Evolutionary conservation across 2,329 filamentous ascomycete species (phyloP).

Genomic region (Nemania serpens): DNA sequence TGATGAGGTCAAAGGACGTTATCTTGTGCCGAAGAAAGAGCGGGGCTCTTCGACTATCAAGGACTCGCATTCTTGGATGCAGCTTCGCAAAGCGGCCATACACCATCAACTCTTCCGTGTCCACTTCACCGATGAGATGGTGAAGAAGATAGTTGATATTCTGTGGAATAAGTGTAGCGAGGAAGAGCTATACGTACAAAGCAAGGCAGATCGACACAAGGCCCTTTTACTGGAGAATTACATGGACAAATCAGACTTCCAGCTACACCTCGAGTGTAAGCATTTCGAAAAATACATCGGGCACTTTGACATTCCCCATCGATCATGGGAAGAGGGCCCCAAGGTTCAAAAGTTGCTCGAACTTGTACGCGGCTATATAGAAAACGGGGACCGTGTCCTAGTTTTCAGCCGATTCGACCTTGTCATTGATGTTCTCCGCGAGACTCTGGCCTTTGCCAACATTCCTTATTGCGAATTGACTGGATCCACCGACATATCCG

Average conservation of each 20-base stretch:
- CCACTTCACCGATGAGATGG: conserved; percentile 74
- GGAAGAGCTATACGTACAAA: conserved; percentile 50
- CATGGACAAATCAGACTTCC: conserved; percentile 64
- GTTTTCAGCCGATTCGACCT: conserved; percentile 94
- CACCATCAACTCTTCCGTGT: conserved; percentile 87
- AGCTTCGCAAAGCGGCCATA: conserved; percentile 87
- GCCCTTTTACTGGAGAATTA: conserved; percentile 61
- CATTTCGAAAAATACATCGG: conserved; percentile 60
- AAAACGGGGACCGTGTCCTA: conserved; percentile 82
- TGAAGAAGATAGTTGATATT: conserved; percentile 77
- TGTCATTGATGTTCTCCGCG: conserved; percentile 86
- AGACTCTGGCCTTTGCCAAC: conserved; percentile 73
- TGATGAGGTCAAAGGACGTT: conserved; percentile 64
- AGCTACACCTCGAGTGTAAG: conserved; percentile 68
- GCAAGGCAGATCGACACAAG: conserved; percentile 53
- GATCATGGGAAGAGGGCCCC: conserved; percentile 67
- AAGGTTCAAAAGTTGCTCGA: conserved; percentile 83
- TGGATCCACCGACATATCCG: conserved; percentile 78
- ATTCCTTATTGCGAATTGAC: conserved; percentile 86
- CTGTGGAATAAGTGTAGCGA: conserved; percentile 71
- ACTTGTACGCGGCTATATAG: conserved; percentile 72
- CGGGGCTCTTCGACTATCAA: conserved; percentile 60
- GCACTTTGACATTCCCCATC: conserved; percentile 57
- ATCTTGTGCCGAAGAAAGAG: conserved; percentile 66
- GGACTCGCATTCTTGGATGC: conserved; percentile 77